Conservation (phyloP, 139 green algal genomes). For the Yamagishiella unicocca region DNA sequence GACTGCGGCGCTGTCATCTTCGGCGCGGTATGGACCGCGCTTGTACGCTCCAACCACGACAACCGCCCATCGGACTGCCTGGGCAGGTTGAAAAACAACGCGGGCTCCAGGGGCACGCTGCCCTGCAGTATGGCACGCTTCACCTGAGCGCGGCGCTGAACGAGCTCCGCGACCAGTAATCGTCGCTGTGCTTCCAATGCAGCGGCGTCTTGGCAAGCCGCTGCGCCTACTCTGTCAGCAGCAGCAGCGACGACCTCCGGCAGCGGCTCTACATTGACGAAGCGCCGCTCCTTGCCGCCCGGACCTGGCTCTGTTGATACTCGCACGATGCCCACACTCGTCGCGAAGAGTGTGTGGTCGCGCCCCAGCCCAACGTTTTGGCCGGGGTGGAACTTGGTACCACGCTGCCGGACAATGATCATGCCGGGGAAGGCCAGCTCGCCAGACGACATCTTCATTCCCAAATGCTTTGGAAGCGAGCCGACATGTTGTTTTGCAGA, state of each 20-base stretch:
- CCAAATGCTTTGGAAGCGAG: conserved; percentile 90
- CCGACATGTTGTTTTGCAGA: conserved; percentile 84
- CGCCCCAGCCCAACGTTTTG: conserved; percentile 80
- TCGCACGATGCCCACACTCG: conserved; percentile 78
- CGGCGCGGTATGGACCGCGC: no score
- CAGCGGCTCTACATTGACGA: conserved; percentile 28
- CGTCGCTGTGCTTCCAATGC: neutral
- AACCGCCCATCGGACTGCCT: neutral
- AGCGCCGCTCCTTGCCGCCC: conserved; percentile 29
- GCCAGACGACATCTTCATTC: conserved; percentile 90
- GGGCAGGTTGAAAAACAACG: conserved; percentile 26
- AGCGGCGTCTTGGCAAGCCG: neutral
- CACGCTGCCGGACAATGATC: conserved; percentile 94
- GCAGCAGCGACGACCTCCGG: neutral
- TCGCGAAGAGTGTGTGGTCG: conserved; percentile 93
- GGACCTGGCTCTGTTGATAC: conserved; percentile 64
- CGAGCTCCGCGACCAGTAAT: conserved; percentile 1
- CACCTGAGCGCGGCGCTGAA: conserved; percentile 5
- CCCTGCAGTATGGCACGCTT: conserved; percentile 39
- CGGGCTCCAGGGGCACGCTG: conserved; percentile 22
- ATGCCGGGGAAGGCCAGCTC: conserved; percentile 86
- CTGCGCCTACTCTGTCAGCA: neutral
- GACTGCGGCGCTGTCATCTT: no score
- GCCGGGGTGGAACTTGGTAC: conserved; percentile 91
- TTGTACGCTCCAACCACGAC: conserved; percentile 28